Base-by-base conservation (phyloP, 2,329 filamentous ascomycete species). In the Hymenotorrendiella dingleyae region DNA sequence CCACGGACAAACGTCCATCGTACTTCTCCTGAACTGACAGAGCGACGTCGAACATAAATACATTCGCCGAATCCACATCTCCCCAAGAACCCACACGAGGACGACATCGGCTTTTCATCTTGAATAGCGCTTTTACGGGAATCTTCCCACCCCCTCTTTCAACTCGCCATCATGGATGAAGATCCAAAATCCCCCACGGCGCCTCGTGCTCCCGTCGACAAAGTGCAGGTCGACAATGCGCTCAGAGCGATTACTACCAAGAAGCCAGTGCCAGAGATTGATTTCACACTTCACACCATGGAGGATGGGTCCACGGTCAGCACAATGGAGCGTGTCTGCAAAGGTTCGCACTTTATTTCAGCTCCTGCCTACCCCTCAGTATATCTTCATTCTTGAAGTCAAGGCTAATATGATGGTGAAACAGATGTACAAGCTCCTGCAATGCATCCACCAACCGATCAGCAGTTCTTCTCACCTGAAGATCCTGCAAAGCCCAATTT, bases 281-380 rank as follows among this genome's bases (percentile, higher is more conserved):
- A 98, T 72, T 98, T 98, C 66, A 94, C 88, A 43, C 81, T 98
- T 62, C 93, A 98, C 68, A 93, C 86, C 50, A 96, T 97, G 91
- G 93, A 98, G 67, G 93, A 98, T 73, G 88, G 87, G 62, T 82
- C 79, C 41, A 88, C 95, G 71, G 93, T 98, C 64, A 97, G 80
- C 79, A 98, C 93, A 49, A 70, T 85, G 64, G 93, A 98, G 70
- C 80, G 93, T 65, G 93, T 98, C 49, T 95, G 91, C 76, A 98
- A 97, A 89, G 93, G 93, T 97, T 78, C 52, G 24, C 42, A 30
- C 27, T 14, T 23, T 35, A n/a, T n/a, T n/a, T n/a, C n/a, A n/a
- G n/a, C 32, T 43, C 42, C 40, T 39, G 40, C 3, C 21, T 48
- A 37, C 44, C 50, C 36, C 36, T 30, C 17, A 19, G 48, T 38